Evolutionary conservation across 176 grass and related monocot genomes (phyloP), one percentile per base, ranked within the genome.

Genomic region (Bolboschoenus planiculmis): DNA sequence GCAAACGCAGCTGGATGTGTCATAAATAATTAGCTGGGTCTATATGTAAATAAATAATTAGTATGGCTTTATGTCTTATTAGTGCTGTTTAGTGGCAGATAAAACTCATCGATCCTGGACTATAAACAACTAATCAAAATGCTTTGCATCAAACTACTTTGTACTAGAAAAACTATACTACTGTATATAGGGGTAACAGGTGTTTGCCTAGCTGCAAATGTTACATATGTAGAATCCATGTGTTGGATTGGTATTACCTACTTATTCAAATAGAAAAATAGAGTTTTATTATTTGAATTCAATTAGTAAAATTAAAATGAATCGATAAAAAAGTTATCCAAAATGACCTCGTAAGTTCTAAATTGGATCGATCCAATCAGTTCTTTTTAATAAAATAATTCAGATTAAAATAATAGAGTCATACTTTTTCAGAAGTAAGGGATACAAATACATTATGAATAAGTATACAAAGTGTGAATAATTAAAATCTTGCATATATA

Each of bases 31-130:
- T 82, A 82, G 58, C 58, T 82, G 80, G 58, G 34, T 39, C 72
- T 77, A 53, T 66, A 65, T 46, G 57, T 50, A 66, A 63, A 46
- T 82, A 82, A 46, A 33, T 11, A 34, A 82, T 63, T 64, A 64
- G 79, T 16, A 2, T 44, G 21, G 56, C n/a, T 81, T 43, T 81
- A 47, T 63, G 40, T 81, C 31, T 81, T 63, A 64, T 82, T 82
- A 60, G 58, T 82, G 58, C 57, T 82, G 79, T 30, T 82, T 82
- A 40, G 56, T 62, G 78, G 78, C 20, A 46, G 56, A 81, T 62
- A 42, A 81, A 63, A 16, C 35, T 81, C 37, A 56, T 58, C 56
- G 57, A 81, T 46, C 55, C 57, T 59, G 3, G 6, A 5, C 36
- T 26, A 24, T 81, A 62, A 42, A 81, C 34, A 62, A 58, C 53